Percentiles rank a stretch among this genome's conserved stretches.
These are phyloP conservation scores for Hansenula lynferdii DNA, from an alignment of 1,139 yeast genomes.

Conservation along the genomic window DNA sequence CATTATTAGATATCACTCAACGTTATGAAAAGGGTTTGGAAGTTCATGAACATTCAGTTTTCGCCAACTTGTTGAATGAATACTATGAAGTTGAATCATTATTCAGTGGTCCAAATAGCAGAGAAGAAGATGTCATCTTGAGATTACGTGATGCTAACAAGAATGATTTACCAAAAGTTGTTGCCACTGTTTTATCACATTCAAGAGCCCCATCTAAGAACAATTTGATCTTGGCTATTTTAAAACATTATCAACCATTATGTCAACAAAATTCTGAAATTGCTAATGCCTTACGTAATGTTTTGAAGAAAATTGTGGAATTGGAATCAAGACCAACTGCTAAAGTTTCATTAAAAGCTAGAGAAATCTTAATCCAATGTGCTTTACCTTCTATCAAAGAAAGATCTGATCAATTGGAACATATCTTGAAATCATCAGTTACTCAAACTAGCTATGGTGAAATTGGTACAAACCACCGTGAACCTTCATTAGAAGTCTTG, in stretches of 20 bases:
- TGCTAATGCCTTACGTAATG: conserved; percentile 64
- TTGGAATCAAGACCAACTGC: conserved; percentile 87
- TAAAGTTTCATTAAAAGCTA: conserved; percentile 92
- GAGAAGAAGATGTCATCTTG: conserved; percentile 86
- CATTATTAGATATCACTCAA: conserved; percentile 65
- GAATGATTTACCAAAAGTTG: conserved; percentile 69
- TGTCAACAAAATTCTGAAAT: conserved; percentile 62
- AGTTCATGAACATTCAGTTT: conserved; percentile 78
- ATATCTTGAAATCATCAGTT: conserved; percentile 87
- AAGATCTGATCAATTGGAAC: conserved; percentile 96
- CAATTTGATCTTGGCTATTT: conserved; percentile 79
- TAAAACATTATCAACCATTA: conserved; percentile 75
- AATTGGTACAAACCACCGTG: conserved; percentile 66
- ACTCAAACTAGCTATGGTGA: conserved; percentile 89
- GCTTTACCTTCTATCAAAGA: conserved; percentile 94
- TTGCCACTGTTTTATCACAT: conserved; percentile 75
- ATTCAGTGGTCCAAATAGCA: conserved; percentile 67
- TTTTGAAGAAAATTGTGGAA: conserved; percentile 76
- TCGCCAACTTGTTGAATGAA: conserved; percentile 63
- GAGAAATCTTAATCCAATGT: conserved; percentile 94
- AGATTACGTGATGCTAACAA: conserved; percentile 83
- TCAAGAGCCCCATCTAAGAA: conserved; percentile 92
- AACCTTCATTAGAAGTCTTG: conserved; percentile 76
- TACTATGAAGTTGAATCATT: conserved; percentile 74
- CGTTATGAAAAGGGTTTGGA: conserved; percentile 71